Evolutionary conservation across 1,139 yeast genomes (phyloP).

Genomic region (Schwanniomyces etchellsii): DNA sequence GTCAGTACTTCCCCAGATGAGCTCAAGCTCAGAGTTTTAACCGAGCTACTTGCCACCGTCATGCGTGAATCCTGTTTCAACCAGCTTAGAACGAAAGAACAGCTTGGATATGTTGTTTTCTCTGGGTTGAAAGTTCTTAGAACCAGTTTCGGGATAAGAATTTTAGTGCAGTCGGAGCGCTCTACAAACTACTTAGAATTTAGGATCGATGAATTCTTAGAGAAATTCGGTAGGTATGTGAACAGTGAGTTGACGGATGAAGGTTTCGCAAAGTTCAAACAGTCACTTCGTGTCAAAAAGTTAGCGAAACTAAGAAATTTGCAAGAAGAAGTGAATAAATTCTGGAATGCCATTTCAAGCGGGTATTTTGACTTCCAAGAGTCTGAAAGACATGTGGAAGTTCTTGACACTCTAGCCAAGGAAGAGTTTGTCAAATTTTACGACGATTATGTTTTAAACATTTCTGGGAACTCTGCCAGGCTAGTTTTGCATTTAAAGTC

Average conservation of each 20-base stretch:
- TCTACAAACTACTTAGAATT: slow-evolving; percentile 67
- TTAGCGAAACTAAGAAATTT: slow-evolving; percentile 71
- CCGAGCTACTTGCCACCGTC: slow-evolving; percentile 67
- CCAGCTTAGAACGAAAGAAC: slow-evolving; percentile 88
- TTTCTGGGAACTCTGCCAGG: slow-evolving; percentile 35
- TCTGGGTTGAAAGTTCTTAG: slow-evolving; percentile 66
- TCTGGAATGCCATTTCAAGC: slow-evolving; percentile 60
- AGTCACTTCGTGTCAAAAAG: slow-evolving; percentile 61
- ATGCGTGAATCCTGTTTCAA: slow-evolving; percentile 85
- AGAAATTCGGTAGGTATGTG: slow-evolving; percentile 30
- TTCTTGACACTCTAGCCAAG: slow-evolving; percentile 49
- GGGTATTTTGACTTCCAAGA: slow-evolving; percentile 76
- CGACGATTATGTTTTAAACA: slow-evolving; percentile 35
- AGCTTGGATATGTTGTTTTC: slow-evolving; percentile 78
- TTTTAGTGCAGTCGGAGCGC: slow-evolving; percentile 85
- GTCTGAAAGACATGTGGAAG: slow-evolving; percentile 51
- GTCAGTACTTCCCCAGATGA: slow-evolving; percentile 43
- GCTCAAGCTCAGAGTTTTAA: slow-evolving; percentile 33
- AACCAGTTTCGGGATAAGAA: slow-evolving; percentile 69
- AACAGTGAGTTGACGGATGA: slow-evolving; percentile 43
- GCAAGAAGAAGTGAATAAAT: slow-evolving; percentile 64
- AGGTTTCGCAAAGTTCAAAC: slow-evolving; percentile 64
- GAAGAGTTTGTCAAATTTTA: slow-evolving; percentile 55
- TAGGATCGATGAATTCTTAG: slow-evolving; percentile 67
- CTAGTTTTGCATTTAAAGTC: slow-evolving; percentile 68